These are phyloP conservation scores for Cutaneotrichosporon dermatis DNA, from an alignment of 1,284 basidiomycete species.

Conservation along the genomic window DNA sequence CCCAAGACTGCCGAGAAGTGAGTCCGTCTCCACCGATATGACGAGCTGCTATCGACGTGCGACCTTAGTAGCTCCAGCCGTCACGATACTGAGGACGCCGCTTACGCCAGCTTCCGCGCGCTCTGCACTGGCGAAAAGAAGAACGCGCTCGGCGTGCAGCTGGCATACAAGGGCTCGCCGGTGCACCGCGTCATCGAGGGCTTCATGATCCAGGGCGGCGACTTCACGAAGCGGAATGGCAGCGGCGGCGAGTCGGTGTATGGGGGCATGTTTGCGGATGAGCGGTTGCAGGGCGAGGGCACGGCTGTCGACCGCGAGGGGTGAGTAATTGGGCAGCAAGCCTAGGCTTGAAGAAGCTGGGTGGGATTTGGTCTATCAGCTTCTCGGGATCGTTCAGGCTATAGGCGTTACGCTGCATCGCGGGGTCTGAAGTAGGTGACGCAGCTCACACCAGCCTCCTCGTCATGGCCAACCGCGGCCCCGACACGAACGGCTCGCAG, in stretches of 20 bases:
- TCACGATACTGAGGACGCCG: too few relatives aligned
- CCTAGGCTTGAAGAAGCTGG: too few relatives aligned
- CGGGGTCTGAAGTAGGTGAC: too few relatives aligned
- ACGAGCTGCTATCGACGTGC: too few relatives aligned
- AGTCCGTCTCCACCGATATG: conserved; percentile 21
- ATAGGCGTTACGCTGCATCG: too few relatives aligned
- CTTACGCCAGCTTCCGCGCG: conserved; percentile 65
- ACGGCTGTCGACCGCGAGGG: conserved; percentile 45
- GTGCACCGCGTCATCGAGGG: conserved; percentile 74
- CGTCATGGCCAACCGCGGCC: conserved; percentile 62
- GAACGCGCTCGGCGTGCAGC: conserved; percentile 60
- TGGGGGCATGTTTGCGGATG: conserved; percentile 46
- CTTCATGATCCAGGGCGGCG: conserved; percentile 84
- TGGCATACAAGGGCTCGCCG: conserved; percentile 76
- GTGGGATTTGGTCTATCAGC: too few relatives aligned
- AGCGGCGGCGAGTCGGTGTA: conserved; percentile 53
- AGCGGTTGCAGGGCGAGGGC: conserved; percentile 40
- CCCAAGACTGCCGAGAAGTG: conserved; percentile 86
- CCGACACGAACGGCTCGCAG: conserved; percentile 57
- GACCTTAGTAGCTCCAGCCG: too few relatives aligned
- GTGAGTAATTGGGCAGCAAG: conserved; percentile 24
- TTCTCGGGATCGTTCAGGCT: too few relatives aligned
- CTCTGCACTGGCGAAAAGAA: conserved; percentile 81
- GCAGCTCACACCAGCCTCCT: conserved; percentile 41
- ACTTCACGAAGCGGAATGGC: conserved; percentile 56